Conservation (phyloP, 371 early-diverging fungal genomes). For the Circinella minor region DNA sequence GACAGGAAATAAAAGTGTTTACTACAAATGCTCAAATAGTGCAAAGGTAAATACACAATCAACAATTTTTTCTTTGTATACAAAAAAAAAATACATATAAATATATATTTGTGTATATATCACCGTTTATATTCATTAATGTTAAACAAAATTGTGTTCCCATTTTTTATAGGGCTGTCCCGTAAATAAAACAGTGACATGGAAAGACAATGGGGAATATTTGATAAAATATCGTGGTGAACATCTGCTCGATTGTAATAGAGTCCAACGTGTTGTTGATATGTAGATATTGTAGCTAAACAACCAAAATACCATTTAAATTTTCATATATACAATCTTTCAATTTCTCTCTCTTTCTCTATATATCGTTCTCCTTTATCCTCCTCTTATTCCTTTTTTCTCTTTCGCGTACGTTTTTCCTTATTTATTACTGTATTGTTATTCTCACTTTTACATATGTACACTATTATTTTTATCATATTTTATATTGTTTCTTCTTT, state of each 20-base stretch:
- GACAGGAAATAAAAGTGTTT: slow-evolving; percentile 64
- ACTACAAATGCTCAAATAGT: slow-evolving; percentile 61
- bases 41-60: slow-evolving; percentile 33
- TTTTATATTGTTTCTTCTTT: neutral
- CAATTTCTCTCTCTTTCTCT: neutral
- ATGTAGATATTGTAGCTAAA: slow-evolving; percentile 13
- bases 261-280: slow-evolving; percentile 34
- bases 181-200: slow-evolving; percentile 64
- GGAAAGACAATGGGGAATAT: slow-evolving; percentile 56
- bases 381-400: neutral
- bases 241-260: slow-evolving; percentile 54
- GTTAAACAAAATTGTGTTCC: neutral
- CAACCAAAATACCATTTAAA: too few relatives aligned
- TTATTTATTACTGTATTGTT: too few relatives aligned
- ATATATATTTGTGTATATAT: too few relatives aligned
- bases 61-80: neutral
- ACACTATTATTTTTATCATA: neutral
- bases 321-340: too few relatives aligned
- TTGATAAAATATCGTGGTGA: slow-evolving; percentile 61
- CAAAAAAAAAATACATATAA: too few relatives aligned
- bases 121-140: neutral
- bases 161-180: slow-evolving; percentile 36
- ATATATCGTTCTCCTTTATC: neutral
- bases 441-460: neutral
- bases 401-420: too few relatives aligned